These are phyloP conservation scores for Mycena galericulata DNA, from an alignment of 768 basidiomycete genomes.

Conservation along the genomic window DNA sequence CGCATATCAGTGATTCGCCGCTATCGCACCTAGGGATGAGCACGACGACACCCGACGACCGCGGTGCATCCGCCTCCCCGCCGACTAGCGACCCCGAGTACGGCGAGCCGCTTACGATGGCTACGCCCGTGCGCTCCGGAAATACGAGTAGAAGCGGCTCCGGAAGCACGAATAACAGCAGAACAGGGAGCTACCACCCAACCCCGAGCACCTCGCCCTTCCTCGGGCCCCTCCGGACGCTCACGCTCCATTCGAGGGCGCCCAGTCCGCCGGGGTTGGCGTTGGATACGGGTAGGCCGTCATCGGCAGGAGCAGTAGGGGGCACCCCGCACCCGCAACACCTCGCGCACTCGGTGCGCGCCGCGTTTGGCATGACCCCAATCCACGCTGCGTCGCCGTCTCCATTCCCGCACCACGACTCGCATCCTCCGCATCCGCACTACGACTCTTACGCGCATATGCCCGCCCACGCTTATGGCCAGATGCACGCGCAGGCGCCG, in stretches of 20 bases:
- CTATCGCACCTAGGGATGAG: no score
- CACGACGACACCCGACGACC: background rate
- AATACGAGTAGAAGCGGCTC: no score
- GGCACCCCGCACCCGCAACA: conserved; percentile 65
- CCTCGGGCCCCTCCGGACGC: conserved; percentile 79
- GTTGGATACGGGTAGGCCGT: conserved; percentile 47
- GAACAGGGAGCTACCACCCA: conserved; percentile 37
- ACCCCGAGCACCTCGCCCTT: conserved; percentile 87
- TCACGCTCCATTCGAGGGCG: conserved; percentile 79
- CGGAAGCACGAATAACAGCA: no score
- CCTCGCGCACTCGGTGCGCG: conserved; percentile 85
- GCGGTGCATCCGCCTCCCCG: conserved; percentile 25
- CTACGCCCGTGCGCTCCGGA: no score
- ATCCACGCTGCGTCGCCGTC: conserved; percentile 55
- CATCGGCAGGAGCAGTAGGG: background rate
- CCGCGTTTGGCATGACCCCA: conserved; percentile 94
- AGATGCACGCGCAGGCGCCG: no score
- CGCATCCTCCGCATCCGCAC: no score
- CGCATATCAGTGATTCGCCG: no score
- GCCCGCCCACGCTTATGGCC: no score
- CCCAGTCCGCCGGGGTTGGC: conserved; percentile 80
- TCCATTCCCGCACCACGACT: conserved; percentile 47
- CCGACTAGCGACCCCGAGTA: conserved; percentile 28
- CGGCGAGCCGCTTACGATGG: conserved; percentile 19
- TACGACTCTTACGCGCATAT: no score